phyloP scores from a whole-genome alignment of 2,329 filamentous ascomycete genomes.

The Fusarium sp. region DNA sequence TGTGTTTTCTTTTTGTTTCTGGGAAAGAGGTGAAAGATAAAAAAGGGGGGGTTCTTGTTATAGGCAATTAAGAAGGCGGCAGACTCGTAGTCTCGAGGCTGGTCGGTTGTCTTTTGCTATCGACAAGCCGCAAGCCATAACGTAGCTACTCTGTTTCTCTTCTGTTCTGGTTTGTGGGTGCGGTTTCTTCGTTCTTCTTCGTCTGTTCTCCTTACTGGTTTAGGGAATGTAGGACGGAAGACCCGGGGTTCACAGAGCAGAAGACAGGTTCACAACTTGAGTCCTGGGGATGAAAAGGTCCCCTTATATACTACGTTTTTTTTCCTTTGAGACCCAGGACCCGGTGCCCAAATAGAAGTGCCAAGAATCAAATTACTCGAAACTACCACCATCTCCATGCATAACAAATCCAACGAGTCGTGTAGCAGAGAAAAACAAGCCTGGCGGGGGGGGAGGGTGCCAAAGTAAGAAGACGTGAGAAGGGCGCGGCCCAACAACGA shows the following conservation, averaged over 20 bases:
- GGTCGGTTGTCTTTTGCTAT: slow-evolving; percentile 44
- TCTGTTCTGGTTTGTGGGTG: slow-evolving; percentile 10
- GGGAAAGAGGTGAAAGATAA: not conserved
- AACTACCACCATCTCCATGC: slow-evolving; percentile 29
- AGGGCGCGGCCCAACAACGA: slow-evolving; percentile 15
- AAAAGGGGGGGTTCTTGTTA: slow-evolving; percentile 35
- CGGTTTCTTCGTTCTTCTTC: slow-evolving; percentile 22
- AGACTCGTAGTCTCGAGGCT: slow-evolving; percentile 46
- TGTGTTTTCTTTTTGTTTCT: slow-evolving; percentile 1
- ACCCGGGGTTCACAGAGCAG: slow-evolving; percentile 23
- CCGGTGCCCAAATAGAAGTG: slow-evolving; percentile 22
- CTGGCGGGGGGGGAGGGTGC: slow-evolving; percentile 30
- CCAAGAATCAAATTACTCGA: slow-evolving; percentile 31
- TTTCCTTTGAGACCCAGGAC: slow-evolving; percentile 11
- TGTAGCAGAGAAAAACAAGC: slow-evolving; percentile 14
- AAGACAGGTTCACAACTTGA: slow-evolving; percentile 14
- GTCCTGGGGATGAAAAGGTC: slow-evolving; percentile 26
- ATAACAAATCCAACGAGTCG: slow-evolving; percentile 29
- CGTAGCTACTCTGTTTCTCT: slow-evolving; percentile 33
- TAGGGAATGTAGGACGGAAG: slow-evolving; percentile 2
- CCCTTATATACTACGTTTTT: slow-evolving; percentile 36
- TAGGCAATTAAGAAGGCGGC: slow-evolving; percentile 47
- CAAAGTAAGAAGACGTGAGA: slow-evolving; percentile 33
- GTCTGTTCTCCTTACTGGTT: slow-evolving; percentile 14
- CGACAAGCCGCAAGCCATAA: slow-evolving; percentile 48